These are phyloP conservation scores for Eucalyptus virginea DNA, from an alignment of 345 rosid species.

Conservation along the genomic window DNA sequence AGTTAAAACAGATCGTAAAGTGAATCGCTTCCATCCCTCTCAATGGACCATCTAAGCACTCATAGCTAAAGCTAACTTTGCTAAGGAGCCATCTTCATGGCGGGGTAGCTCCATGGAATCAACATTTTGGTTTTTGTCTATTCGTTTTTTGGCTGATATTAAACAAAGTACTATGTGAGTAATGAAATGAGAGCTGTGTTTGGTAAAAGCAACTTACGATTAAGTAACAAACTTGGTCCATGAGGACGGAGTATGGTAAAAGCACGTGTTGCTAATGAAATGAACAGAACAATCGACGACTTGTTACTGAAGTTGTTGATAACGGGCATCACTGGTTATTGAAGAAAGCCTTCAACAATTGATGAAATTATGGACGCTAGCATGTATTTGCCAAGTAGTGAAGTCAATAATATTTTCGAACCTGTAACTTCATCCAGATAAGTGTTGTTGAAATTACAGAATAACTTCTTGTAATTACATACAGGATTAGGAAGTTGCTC, in stretches of 20 bases:
- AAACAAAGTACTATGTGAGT: not conserved
- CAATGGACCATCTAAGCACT: too few species aligned
- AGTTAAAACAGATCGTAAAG: not conserved
- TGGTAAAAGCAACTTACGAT: not conserved
- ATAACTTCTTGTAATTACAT: not conserved
- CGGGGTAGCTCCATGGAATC: not conserved
- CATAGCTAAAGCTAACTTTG: not conserved
- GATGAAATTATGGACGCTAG: not conserved
- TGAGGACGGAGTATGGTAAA: not conserved
- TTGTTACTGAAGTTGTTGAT: not conserved
- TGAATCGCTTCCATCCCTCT: not conserved
- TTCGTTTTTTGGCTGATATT: not conserved
- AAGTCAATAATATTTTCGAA: not conserved
- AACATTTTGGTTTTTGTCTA: not conserved
- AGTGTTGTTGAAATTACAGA: not conserved
- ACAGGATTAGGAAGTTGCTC: not conserved
- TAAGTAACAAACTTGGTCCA: not conserved
- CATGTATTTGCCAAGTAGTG: not conserved
- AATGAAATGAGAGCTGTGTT: too few species aligned
- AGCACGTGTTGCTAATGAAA: not conserved
- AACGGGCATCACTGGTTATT: fast-evolving
- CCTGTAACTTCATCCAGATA: not conserved
- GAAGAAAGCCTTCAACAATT: not conserved
- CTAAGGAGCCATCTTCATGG: not conserved
- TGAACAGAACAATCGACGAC: not conserved